Conservation (phyloP, 225 moss, liverwort and hornwort species). For the Antitrichia curtipendula region DNA sequence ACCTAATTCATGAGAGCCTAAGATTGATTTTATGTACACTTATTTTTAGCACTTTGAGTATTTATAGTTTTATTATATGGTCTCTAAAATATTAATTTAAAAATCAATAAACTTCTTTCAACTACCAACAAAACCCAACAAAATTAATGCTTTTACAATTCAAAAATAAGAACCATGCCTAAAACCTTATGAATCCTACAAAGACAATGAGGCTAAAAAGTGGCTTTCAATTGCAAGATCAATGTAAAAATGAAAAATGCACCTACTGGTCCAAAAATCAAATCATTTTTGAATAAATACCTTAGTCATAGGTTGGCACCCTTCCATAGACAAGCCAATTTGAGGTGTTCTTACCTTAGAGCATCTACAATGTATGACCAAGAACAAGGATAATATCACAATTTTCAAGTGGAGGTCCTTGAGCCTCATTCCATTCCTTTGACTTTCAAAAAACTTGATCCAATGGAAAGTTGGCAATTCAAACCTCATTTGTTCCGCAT, state of each 20-base stretch:
- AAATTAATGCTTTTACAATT: not conserved
- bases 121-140: not conserved
- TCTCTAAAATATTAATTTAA: too few relatives aligned
- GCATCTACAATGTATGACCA: too few relatives aligned
- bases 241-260: not conserved
- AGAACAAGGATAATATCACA: too few relatives aligned
- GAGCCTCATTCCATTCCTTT: too few relatives aligned
- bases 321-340: not conserved
- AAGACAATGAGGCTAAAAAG: not conserved
- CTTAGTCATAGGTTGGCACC: rapidly evolving
- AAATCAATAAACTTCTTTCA: too few relatives aligned
- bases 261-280: not conserved
- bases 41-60: not conserved
- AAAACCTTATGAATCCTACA: not conserved
- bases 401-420: too few relatives aligned
- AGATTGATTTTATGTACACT: rapidly evolving
- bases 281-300: rapidly evolving
- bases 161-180: not conserved
- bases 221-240: rapidly evolving
- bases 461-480: too few relatives aligned
- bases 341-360: not conserved
- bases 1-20: not conserved
- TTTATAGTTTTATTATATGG: too few relatives aligned
- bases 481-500: too few relatives aligned
- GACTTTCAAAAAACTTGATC: too few relatives aligned